Conservation (phyloP, 768 basidiomycete genomes). For the Favolaschia claudopus region DNA sequence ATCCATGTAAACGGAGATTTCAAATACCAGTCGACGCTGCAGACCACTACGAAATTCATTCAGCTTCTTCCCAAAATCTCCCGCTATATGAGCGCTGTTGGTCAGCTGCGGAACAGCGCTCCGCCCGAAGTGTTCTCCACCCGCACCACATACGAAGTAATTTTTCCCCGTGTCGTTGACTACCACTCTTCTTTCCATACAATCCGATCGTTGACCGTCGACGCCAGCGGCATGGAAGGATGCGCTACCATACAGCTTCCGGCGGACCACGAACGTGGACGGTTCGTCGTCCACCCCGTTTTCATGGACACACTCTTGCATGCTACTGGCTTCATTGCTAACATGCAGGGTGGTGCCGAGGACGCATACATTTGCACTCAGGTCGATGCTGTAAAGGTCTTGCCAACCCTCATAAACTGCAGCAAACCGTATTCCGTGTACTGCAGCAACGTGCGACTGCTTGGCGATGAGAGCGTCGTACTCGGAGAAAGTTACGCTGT, state of each 20-base stretch:
- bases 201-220: conserved; percentile 61
- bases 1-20: conserved; percentile 58
- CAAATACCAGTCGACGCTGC: conserved; percentile 40
- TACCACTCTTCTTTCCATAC: conserved; percentile 67
- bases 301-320: conserved; percentile 76
- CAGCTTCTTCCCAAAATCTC: conserved; percentile 43
- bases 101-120: conserved; percentile 31
- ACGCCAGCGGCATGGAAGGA: conserved; percentile 55
- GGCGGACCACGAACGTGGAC: conserved; percentile 33
- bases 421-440: conserved; percentile 57
- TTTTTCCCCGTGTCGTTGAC: conserved; percentile 74
- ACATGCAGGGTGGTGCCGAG: conserved; percentile 55
- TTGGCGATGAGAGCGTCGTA: conserved; percentile 53
- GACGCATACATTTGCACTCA: conserved; percentile 72
- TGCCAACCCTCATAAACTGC: conserved; percentile 51
- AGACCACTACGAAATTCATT: conserved; percentile 46
- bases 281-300: conserved; percentile 57
- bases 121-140: conserved; percentile 58
- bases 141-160: conserved; percentile 66
- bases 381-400: conserved; percentile 55
- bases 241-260: conserved; percentile 58
- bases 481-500: conserved; percentile 62
- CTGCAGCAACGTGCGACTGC: conserved; percentile 53
- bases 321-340: conserved; percentile 73
- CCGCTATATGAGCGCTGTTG: conserved; percentile 41